Percentiles rank a stretch among this genome's conserved stretches.
phyloP scores from a whole-genome alignment of 2,329 filamentous ascomycete genomes.

The Pleoardoris graminearum region DNA sequence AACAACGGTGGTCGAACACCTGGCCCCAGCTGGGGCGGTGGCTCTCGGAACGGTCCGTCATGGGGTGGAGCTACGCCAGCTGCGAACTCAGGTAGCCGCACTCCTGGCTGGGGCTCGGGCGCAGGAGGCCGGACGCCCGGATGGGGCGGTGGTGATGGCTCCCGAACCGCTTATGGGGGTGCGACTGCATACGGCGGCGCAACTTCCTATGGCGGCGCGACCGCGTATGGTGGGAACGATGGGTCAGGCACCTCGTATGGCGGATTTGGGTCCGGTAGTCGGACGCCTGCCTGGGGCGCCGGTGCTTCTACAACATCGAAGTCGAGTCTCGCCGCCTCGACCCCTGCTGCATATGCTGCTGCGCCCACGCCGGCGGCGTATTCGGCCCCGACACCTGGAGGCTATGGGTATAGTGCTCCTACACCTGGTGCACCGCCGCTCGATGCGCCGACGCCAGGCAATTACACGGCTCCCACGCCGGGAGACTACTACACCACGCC shows the following conservation, averaged over 20 bases:
- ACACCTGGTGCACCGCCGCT: constrained; percentile 43
- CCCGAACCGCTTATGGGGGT: constrained; percentile 44
- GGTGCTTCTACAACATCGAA: constrained; percentile 47
- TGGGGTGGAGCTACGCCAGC: constrained; percentile 48
- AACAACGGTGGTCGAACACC: constrained; percentile 40
- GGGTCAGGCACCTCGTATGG: constrained; percentile 54
- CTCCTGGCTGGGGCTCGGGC: constrained; percentile 50
- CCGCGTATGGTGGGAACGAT: constrained; percentile 49
- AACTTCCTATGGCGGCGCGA: constrained; percentile 58
- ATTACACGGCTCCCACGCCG: constrained; percentile 46
- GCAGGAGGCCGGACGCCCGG: constrained; percentile 50
- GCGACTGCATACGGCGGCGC: constrained; percentile 52
- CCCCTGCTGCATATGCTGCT: constrained; percentile 39
- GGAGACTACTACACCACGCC: constrained; percentile 41
- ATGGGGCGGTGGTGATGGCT: constrained; percentile 56
- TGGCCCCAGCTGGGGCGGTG: constrained; percentile 38
- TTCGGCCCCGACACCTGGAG: constrained; percentile 41
- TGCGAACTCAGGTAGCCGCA: constrained; percentile 38
- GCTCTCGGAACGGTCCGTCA: constrained; percentile 56
- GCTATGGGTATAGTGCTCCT: constrained; percentile 42
- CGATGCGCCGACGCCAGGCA: constrained; percentile 46
- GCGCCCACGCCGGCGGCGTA: constrained; percentile 45
- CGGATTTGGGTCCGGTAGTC: constrained; percentile 55
- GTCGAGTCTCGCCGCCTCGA: constrained; percentile 37
- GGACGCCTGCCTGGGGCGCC: constrained; percentile 58